Evolutionary conservation across 371 early-diverging fungal genomes (phyloP).

Genomic region (Parasitella parasitica): DNA sequence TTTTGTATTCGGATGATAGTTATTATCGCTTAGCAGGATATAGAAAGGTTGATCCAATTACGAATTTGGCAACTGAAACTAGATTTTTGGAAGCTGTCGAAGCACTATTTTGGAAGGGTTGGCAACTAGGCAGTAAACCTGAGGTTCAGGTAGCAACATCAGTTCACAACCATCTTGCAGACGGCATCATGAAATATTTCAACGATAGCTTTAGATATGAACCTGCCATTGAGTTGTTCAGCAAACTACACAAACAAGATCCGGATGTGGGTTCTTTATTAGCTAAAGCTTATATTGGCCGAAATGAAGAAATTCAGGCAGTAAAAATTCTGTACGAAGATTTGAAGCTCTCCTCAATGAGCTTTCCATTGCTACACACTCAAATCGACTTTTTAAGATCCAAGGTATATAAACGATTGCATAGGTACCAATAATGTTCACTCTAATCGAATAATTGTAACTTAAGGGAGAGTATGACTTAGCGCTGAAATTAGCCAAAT

Average conservation of each 20-base stretch:
- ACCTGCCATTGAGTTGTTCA: slow-evolving; percentile 80
- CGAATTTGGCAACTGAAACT: slow-evolving; percentile 69
- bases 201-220: slow-evolving; percentile 74
- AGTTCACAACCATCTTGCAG: slow-evolving; percentile 81
- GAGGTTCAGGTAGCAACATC: slow-evolving; percentile 90
- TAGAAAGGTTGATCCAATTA: slow-evolving; percentile 81
- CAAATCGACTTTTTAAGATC: slow-evolving; percentile 84
- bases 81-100: slow-evolving; percentile 84
- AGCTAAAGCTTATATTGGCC: slow-evolving; percentile 76
- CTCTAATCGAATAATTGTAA: background rate
- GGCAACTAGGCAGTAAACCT: slow-evolving; percentile 91
- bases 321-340: slow-evolving; percentile 85
- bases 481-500: slow-evolving; percentile 84
- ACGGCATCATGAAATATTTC: slow-evolving; percentile 87
- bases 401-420: slow-evolving; percentile 55
- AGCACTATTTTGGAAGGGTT: slow-evolving; percentile 81
- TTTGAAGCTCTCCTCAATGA: slow-evolving; percentile 74
- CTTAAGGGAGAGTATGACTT: slow-evolving; percentile 65
- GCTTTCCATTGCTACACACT: slow-evolving; percentile 80
- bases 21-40: slow-evolving; percentile 70
- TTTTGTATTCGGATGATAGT: slow-evolving; percentile 85
- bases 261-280: slow-evolving; percentile 87
- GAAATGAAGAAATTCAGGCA: slow-evolving; percentile 88
- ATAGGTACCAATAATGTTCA: background rate
- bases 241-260: slow-evolving; percentile 76